phyloP scores from a whole-genome alignment of 768 basidiomycete genomes.

The Suillus fuscotomentosus region DNA sequence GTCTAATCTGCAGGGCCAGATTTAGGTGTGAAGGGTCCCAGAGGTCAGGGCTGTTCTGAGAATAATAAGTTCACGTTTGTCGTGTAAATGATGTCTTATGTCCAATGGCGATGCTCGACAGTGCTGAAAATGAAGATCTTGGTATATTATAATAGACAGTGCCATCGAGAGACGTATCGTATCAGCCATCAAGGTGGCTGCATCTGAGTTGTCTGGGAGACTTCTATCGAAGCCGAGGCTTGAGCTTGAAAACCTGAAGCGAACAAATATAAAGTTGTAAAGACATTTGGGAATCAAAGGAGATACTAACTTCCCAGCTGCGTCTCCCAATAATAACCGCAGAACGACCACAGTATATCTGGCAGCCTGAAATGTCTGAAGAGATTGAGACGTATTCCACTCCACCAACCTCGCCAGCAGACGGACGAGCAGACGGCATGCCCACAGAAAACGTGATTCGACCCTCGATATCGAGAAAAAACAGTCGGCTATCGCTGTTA shows the following conservation, averaged over 20 bases:
- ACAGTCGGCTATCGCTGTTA: slow-evolving; percentile 29
- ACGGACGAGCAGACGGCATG: slow-evolving; percentile 11
- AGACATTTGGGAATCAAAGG: slow-evolving; percentile 2
- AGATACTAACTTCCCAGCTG: slow-evolving; percentile 11
- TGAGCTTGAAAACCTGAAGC: slow-evolving; percentile 4
- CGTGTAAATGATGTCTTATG: slow-evolving; percentile 18
- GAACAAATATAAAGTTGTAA: slow-evolving; percentile 2
- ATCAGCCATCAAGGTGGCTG: slow-evolving; percentile 1
- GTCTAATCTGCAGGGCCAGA: background rate
- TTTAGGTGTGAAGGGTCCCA: background rate
- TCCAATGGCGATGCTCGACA: slow-evolving; percentile 17
- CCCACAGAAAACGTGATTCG: slow-evolving; percentile 23
- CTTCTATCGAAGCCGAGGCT: background rate
- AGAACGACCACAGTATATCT: slow-evolving; percentile 5
- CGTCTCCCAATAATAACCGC: slow-evolving; percentile 8
- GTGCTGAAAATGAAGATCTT: slow-evolving; percentile 20
- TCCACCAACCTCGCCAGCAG: slow-evolving; percentile 41
- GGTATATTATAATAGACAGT: background rate
- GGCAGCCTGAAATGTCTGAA: slow-evolving; percentile 25
- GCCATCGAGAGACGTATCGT: background rate
- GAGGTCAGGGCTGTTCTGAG: slow-evolving; percentile 18
- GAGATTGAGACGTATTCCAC: slow-evolving; percentile 43
- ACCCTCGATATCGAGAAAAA: slow-evolving; percentile 39
- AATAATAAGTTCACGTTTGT: slow-evolving; percentile 17
- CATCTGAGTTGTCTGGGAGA: slow-evolving; percentile 27